Conservation (phyloP, 208 protist species). For the Acanthamoeba culbertsoni region DNA sequence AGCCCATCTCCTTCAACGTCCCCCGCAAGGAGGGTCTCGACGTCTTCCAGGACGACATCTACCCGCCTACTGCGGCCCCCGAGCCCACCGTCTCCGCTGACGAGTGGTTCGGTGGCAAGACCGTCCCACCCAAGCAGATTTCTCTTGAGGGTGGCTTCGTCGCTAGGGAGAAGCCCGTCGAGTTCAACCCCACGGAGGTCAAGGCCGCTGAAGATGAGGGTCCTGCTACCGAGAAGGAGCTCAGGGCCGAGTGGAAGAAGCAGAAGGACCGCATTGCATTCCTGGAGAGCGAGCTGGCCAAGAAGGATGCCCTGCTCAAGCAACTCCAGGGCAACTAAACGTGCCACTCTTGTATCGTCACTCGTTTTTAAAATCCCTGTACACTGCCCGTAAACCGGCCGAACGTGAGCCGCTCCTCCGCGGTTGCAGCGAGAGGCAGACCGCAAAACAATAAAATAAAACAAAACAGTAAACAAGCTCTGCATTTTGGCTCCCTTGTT, state of each 20-base stretch:
- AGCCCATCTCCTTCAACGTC: conserved; percentile 91
- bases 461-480: background rate
- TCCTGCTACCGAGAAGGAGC: conserved; percentile 67
- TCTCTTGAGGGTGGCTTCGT: conserved; percentile 75
- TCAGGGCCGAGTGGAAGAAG: conserved; percentile 63
- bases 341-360: background rate
- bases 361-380: background rate
- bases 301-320: conserved; percentile 72
- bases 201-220: conserved; percentile 39
- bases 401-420: too few relatives aligned
- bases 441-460: background rate
- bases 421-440: too few relatives aligned
- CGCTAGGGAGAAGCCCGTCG: background rate
- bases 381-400: too few relatives aligned
- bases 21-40: conserved; percentile 87
- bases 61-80: conserved; percentile 78
- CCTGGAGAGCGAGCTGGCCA: conserved; percentile 72
- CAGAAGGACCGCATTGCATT: conserved; percentile 67
- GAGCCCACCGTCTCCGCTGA: conserved; percentile 72
- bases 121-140: conserved; percentile 73
- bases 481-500: background rate
- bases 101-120: conserved; percentile 81
- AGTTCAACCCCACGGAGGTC: conserved; percentile 64
- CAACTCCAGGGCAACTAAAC: conserved; percentile 56
- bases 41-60: conserved; percentile 86